phyloP scores from a whole-genome alignment of 148 eudicot species.

The Pouteria glomerata region DNA sequence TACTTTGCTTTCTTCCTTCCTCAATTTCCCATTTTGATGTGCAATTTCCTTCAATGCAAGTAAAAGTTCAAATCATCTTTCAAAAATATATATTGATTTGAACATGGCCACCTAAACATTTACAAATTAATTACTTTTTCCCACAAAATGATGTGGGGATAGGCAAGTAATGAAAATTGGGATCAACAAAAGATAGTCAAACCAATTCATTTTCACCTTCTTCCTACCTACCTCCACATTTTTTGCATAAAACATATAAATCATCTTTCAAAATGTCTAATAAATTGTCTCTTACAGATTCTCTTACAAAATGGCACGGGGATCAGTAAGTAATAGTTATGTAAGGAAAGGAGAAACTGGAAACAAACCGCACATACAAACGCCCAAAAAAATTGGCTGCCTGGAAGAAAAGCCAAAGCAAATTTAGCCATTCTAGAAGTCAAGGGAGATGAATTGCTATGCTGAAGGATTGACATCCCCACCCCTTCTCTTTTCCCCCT shows the following conservation, averaged over 20 bases:
- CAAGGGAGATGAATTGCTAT: neutral
- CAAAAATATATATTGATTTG: too few species aligned
- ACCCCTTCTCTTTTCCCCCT: neutral
- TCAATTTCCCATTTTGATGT: neutral
- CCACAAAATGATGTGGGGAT: too few species aligned
- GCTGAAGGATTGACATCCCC: too few species aligned
- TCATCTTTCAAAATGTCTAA: neutral
- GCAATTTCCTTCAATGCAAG: neutral
- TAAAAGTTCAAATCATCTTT: too few species aligned
- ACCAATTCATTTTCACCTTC: too few species aligned
- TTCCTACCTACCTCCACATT: too few species aligned
- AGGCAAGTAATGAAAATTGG: too few species aligned
- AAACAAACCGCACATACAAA: neutral
- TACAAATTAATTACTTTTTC: too few species aligned
- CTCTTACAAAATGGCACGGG: neutral
- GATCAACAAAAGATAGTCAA: too few species aligned
- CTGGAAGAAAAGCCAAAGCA: neutral
- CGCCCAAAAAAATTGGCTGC: neutral
- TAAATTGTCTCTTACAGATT: neutral
- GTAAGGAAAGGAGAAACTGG: neutral
- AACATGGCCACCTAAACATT: too few species aligned
- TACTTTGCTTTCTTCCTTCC: neutral
- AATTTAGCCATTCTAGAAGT: neutral
- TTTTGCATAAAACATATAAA: neutral
- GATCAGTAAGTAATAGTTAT: neutral